phyloP scores from a whole-genome alignment of 2,329 filamentous ascomycete species.

The Penicillium freii region DNA sequence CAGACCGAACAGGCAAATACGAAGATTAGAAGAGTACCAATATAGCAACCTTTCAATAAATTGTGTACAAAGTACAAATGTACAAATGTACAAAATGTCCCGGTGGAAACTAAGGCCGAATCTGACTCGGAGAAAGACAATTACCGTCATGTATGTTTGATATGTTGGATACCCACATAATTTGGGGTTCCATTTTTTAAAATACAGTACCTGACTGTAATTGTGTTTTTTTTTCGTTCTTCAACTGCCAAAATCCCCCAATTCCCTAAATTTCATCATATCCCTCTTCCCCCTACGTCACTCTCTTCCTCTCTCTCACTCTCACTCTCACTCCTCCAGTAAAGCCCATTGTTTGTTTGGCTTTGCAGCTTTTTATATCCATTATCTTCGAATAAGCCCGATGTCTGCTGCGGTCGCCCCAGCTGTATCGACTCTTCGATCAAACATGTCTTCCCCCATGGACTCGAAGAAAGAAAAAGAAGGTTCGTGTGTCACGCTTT shows the following conservation, averaged over 20 bases:
- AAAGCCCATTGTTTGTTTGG: conserved; percentile 19
- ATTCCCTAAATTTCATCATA: conserved; percentile 34
- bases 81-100: neutral
- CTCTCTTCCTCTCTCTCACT: conserved; percentile 27
- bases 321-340: conserved; percentile 17
- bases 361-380: conserved; percentile 17
- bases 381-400: conserved; percentile 11
- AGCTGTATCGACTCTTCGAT: conserved; percentile 33
- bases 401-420: conserved; percentile 45
- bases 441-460: conserved; percentile 39
- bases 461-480: conserved; percentile 46
- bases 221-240: conserved; percentile 1
- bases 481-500: conserved; percentile 37
- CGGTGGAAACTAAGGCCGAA: neutral
- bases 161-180: neutral
- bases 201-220: conserved; percentile 5
- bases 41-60: neutral
- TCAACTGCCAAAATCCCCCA: conserved; percentile 2
- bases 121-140: neutral
- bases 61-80: neutral
- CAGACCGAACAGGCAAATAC: neutral
- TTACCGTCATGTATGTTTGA: neutral
- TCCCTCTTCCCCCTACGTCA: conserved; percentile 41
- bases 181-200: neutral
- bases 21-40: neutral